phyloP scores from a whole-genome alignment of 2,329 filamentous ascomycete genomes.

The Aureobasidium sp. region DNA sequence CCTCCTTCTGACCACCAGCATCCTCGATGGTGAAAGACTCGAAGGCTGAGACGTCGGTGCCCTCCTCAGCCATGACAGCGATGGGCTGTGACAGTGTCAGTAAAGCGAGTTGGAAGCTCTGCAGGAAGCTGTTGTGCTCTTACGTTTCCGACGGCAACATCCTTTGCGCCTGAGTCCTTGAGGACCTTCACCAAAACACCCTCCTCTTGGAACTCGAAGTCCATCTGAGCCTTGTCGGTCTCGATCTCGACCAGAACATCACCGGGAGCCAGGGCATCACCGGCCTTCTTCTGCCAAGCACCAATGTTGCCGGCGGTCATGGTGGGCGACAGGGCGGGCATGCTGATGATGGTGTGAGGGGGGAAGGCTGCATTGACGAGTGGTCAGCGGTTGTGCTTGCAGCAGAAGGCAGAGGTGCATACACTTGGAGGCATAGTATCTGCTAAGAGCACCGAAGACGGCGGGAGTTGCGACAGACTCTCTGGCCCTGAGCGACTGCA shows the following conservation, averaged over 20 bases:
- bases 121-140: conserved; percentile 20
- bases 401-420: conserved; percentile 26
- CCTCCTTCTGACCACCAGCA: conserved; percentile 73
- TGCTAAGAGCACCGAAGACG: conserved; percentile 52
- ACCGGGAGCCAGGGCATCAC: conserved; percentile 78
- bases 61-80: conserved; percentile 89
- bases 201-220: conserved; percentile 99
- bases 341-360: conserved; percentile 88
- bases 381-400: conserved; percentile 21
- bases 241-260: conserved; percentile 89
- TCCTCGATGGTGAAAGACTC: conserved; percentile 82
- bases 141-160: conserved; percentile 89
- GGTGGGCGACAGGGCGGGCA: conserved; percentile 95
- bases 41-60: conserved; percentile 78
- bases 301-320: conserved; percentile 98
- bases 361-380: conserved; percentile 67
- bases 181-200: conserved; percentile 91
- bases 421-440: conserved; percentile 66
- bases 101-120: neutral
- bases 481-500: conserved; percentile 27
- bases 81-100: conserved; percentile 61
- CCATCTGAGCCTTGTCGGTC: conserved; percentile 99
- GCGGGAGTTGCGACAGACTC: conserved; percentile 37
- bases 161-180: conserved; percentile 88
- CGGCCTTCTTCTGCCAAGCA: conserved; percentile 93